Percentiles rank a stretch among this genome's conserved stretches.
Evolutionary conservation across 441 rosid species (phyloP).

Genomic region (Breynia disticha): DNA sequence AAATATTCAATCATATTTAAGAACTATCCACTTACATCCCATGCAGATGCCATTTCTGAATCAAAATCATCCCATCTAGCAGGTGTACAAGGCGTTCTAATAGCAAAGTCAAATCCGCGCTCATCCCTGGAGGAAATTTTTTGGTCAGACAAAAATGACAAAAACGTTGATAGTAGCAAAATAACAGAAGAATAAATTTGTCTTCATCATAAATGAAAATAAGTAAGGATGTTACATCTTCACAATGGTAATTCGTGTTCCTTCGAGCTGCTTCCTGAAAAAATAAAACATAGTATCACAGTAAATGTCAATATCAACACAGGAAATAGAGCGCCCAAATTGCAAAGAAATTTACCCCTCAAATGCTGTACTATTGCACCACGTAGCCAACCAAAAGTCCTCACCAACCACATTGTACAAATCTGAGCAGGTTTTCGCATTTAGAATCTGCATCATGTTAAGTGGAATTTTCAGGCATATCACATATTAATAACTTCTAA

Average conservation of each 20-base stretch:
- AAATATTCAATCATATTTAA: constrained; percentile 3
- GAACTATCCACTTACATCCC: constrained; percentile 66
- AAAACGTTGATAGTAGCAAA: background rate
- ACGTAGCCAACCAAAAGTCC: constrained; percentile 96
- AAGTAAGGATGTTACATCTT: constrained; percentile 36
- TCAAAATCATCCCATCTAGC: constrained; percentile 91
- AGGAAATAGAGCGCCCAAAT: constrained; percentile 10
- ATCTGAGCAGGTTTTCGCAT: constrained; percentile 70
- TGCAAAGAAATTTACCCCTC: constrained; percentile 53
- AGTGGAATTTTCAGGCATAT: constrained; percentile 16
- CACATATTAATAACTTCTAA: background rate
- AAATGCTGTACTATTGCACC: constrained; percentile 76
- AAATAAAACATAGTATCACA: constrained; percentile 24
- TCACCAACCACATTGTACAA: constrained; percentile 78
- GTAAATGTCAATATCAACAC: constrained; percentile 10
- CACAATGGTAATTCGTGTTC: constrained; percentile 81
- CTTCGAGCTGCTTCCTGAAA: constrained; percentile 89
- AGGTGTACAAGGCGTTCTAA: constrained; percentile 95
- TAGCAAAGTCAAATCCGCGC: constrained; percentile 74
- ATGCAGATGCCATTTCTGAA: constrained; percentile 78
- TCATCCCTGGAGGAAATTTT: constrained; percentile 44
- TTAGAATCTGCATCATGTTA: constrained; percentile 48
- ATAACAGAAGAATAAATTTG: constrained; percentile 4
- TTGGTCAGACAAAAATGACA: constrained; percentile 10
- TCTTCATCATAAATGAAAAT: background rate